phyloP scores from a whole-genome alignment of 148 eudicot genomes.

The Suaeda aralocaspica region DNA sequence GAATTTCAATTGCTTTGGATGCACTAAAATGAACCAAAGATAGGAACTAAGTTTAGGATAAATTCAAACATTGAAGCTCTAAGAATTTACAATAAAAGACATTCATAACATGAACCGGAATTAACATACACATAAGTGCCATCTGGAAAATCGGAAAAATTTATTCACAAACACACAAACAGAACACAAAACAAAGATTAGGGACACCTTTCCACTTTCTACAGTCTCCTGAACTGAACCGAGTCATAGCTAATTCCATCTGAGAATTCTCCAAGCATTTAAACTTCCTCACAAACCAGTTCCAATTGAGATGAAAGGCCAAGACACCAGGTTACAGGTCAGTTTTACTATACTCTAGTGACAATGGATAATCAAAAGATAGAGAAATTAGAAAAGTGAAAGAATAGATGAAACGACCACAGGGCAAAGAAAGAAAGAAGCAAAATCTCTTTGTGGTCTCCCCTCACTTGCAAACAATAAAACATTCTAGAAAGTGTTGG shows the following conservation, averaged over 20 bases:
- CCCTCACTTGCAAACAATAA: not conserved
- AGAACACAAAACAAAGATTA: not conserved
- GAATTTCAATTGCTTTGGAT: slow-evolving; percentile 91
- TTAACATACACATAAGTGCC: not conserved
- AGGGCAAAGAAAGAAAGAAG: not conserved
- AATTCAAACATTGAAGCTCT: not conserved
- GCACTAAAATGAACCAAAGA: slow-evolving; percentile 57
- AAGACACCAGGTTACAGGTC: too few species aligned
- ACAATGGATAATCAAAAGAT: too few species aligned
- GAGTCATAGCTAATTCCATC: not conserved
- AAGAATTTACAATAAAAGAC: not conserved
- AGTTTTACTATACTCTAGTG: not conserved
- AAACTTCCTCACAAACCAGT: not conserved
- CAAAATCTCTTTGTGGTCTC: not conserved
- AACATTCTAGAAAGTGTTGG: not conserved
- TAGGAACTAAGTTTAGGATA: slow-evolving; percentile 1
- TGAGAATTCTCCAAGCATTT: too few species aligned
- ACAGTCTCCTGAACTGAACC: not conserved
- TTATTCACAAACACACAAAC: not conserved
- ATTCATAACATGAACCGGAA: not conserved
- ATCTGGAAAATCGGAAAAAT: not conserved
- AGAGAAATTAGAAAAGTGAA: too few species aligned
- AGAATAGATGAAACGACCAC: not conserved
- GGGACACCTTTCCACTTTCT: not conserved
- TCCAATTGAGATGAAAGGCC: not conserved